Conservation (phyloP, 768 basidiomycete genomes). For the Tylopilus vinaceipallidus region DNA sequence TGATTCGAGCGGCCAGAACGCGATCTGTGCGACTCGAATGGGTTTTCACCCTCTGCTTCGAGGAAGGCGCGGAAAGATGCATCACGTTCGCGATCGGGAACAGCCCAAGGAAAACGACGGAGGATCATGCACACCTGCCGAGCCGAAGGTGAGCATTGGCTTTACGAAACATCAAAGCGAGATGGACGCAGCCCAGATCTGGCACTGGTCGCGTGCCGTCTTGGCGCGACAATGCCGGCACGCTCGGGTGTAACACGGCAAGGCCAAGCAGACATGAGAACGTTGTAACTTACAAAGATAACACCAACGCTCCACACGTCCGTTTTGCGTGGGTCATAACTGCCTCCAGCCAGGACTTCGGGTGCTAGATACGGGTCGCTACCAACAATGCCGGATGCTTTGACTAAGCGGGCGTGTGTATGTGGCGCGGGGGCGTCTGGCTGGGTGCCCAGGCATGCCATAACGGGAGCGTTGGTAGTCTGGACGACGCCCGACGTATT, state of each 20-base stretch:
- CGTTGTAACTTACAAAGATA: conserved; percentile 73
- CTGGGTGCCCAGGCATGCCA: conserved; percentile 21
- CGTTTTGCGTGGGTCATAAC: conserved; percentile 94
- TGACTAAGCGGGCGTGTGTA: conserved; percentile 41
- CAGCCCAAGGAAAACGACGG: conserved; percentile 97
- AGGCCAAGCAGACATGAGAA: not conserved
- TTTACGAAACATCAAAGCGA: conserved; percentile 8
- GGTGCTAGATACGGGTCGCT: conserved; percentile 98
- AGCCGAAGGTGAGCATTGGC: conserved; percentile 8
- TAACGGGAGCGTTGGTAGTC: conserved; percentile 2
- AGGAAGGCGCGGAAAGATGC: conserved; percentile 90
- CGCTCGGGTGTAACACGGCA: not conserved
- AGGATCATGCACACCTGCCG: conserved; percentile 81
- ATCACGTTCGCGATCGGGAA: conserved; percentile 93
- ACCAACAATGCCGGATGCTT: conserved; percentile 89
- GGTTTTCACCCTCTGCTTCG: conserved; percentile 83
- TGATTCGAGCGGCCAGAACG: conserved; percentile 12
- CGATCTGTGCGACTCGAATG: conserved; percentile 32
- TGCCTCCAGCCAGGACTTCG: conserved; percentile 78
- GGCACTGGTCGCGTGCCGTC: not conserved
- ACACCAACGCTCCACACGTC: conserved; percentile 99
- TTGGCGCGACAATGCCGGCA: no score
- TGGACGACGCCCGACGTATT: conserved; percentile 7
- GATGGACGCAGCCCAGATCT: not conserved
- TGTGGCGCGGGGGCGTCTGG: conserved; percentile 36